These are phyloP conservation scores for Fusarium sp. DNA, from an alignment of 2,329 filamentous ascomycete species.

Conservation along the genomic window DNA sequence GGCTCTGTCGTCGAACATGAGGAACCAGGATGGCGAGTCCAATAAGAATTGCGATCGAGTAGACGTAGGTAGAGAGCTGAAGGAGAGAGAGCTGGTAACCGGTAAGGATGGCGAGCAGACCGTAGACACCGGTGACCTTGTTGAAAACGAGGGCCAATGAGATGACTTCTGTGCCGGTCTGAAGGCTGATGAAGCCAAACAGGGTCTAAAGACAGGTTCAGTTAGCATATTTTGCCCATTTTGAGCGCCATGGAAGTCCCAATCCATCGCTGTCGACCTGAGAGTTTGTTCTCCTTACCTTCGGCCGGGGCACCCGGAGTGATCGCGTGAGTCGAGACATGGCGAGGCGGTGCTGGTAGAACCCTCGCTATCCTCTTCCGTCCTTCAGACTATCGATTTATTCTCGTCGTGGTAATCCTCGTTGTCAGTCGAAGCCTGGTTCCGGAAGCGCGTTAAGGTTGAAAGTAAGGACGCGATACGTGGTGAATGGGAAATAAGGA, in stretches of 20 bases:
- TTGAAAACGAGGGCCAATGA: conserved; percentile 87
- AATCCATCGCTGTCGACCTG: not conserved
- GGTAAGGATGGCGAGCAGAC: conserved; percentile 87
- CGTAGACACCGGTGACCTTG: conserved; percentile 92
- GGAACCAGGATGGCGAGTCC: conserved; percentile 78
- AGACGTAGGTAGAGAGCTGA: conserved; percentile 92
- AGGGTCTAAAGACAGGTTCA: conserved; percentile 71
- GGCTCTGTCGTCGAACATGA: conserved; percentile 82
- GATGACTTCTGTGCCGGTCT: conserved; percentile 88
- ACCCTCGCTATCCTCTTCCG: conserved; percentile 6
- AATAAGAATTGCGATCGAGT: conserved; percentile 79
- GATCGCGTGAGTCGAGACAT: conserved; percentile 55
- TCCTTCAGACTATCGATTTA: conserved; percentile 4
- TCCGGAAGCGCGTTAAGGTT: conserved; percentile 18
- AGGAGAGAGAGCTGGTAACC: conserved; percentile 85
- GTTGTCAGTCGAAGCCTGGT: conserved; percentile 12
- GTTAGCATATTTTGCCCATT: conserved; percentile 27
- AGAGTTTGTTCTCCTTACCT: conserved; percentile 48
- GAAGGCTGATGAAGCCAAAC: conserved; percentile 86
- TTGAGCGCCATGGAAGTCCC: conserved; percentile 1
- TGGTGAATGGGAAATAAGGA: not conserved
- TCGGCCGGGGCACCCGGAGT: conserved; percentile 54
- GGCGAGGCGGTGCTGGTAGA: conserved; percentile 16
- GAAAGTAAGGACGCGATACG: conserved; percentile 14
- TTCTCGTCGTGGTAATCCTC: conserved; percentile 1